These are phyloP conservation scores for Protomyces gravidus DNA, from an alignment of 1,139 yeast species.

Conservation along the genomic window DNA sequence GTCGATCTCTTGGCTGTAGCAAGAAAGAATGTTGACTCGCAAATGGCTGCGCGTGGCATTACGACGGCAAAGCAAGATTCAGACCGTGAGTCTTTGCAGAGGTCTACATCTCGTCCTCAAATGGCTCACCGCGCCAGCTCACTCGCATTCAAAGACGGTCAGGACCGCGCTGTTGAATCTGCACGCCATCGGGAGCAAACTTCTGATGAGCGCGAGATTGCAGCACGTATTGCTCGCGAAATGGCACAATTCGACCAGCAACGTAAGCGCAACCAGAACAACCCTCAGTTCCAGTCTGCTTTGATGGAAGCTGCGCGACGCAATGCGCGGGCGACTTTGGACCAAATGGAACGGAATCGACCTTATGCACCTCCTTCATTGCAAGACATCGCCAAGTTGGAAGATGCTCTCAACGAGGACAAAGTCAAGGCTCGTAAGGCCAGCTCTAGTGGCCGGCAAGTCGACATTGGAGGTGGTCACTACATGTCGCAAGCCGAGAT, in stretches of 20 bases:
- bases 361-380: constrained; percentile 19
- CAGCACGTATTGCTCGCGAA: constrained; percentile 25
- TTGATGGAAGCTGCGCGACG: constrained; percentile 26
- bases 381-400: constrained; percentile 19
- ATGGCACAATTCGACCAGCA: constrained; percentile 27
- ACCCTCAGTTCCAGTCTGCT: constrained; percentile 19
- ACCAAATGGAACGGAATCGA: constrained; percentile 17
- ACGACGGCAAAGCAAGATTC: constrained; percentile 1
- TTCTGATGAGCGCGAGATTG: constrained; percentile 6
- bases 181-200: constrained; percentile 10
- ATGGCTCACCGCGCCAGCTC: constrained; percentile 12
- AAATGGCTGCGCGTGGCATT: constrained; percentile 26
- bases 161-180: constrained; percentile 15
- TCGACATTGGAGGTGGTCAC: constrained; percentile 26
- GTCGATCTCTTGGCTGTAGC: constrained; percentile 24
- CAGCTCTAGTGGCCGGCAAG: constrained; percentile 1
- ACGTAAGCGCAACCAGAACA: constrained; percentile 15
- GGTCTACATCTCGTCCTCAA: background rate
- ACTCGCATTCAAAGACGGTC: constrained; percentile 16
- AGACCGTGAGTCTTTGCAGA: background rate
- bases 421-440: constrained; percentile 10
- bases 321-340: constrained; percentile 15
- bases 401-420: constrained; percentile 16
- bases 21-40: constrained; percentile 14
- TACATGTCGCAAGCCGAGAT: constrained; percentile 26